Conservation (phyloP, 139 green algal species). For the Tetraselmis chui region DNA sequence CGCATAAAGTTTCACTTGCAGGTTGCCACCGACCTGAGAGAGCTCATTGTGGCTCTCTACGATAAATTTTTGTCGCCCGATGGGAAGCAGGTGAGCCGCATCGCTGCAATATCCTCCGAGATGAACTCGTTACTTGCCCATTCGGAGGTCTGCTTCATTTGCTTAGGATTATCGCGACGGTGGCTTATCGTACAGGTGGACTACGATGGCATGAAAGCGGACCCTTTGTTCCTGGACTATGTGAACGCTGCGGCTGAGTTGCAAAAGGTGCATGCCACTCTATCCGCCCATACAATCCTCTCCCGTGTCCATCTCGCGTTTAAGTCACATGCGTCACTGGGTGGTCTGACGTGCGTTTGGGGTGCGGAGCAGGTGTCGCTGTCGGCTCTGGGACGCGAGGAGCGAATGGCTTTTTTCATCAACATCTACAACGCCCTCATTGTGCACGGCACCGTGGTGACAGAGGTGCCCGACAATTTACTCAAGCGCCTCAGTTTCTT, state of each 20-base stretch:
- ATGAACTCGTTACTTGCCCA: no score
- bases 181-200: no score
- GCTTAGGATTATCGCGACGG: no score
- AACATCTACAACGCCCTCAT: slow-evolving; percentile 93
- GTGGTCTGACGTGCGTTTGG: no score
- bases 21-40: slow-evolving; percentile 54
- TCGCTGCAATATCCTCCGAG: neutral
- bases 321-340: neutral
- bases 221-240: slow-evolving; percentile 56
- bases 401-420: slow-evolving; percentile 82
- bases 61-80: slow-evolving; percentile 55
- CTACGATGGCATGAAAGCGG: slow-evolving; percentile 50
- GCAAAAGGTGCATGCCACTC: slow-evolving; percentile 30
- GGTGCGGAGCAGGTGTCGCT: slow-evolving; percentile 48
- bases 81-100: slow-evolving; percentile 23
- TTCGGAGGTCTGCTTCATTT: no score
- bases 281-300: neutral
- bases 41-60: slow-evolving; percentile 66
- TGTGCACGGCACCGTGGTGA: slow-evolving; percentile 62
- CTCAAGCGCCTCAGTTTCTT: slow-evolving; percentile 40
- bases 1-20: no score
- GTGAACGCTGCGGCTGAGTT: slow-evolving; percentile 67
- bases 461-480: slow-evolving; percentile 15
- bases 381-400: slow-evolving; percentile 34
- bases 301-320: neutral